Percentiles rank a stretch among this genome's conserved stretches.
Conservation (phyloP, 306 rosid genomes). For the Macrotyloma uniflorum region DNA sequence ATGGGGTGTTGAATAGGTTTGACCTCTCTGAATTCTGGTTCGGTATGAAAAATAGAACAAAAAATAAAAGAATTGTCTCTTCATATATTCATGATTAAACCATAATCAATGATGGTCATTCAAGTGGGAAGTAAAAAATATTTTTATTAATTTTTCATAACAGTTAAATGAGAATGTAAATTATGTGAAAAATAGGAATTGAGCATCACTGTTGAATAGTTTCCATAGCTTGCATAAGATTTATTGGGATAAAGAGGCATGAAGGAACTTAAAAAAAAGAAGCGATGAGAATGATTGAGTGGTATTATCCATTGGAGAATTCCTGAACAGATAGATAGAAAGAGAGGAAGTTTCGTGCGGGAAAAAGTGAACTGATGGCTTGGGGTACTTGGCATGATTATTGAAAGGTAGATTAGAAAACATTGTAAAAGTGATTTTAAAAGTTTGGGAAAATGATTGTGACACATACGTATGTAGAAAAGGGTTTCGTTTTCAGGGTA, state of each 20-base stretch:
- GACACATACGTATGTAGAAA: slow-evolving; percentile 3
- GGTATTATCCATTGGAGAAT: neutral
- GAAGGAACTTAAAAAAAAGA: neutral
- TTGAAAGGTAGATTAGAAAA: slow-evolving; percentile 28
- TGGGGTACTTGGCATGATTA: slow-evolving; percentile 8
- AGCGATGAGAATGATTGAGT: neutral
- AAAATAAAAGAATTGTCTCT: neutral
- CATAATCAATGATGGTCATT: neutral
- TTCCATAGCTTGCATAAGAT: no score
- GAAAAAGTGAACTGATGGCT: slow-evolving; percentile 30
- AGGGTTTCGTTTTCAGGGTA: neutral
- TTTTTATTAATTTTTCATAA: neutral
- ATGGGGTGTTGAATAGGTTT: neutral
- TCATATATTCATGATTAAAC: neutral
- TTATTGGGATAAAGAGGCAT: neutral
- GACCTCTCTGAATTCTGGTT: neutral
- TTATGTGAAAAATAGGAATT: neutral
- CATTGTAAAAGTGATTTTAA: slow-evolving; percentile 10
- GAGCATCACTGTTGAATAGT: no score
- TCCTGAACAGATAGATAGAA: neutral
- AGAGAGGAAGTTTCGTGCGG: slow-evolving; percentile 44
- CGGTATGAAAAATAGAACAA: neutral
- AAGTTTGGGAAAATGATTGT: slow-evolving; percentile 26
- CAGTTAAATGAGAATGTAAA: neutral
- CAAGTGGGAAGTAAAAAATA: neutral